phyloP scores from a whole-genome alignment of 257 asterid genomes.

The Solanum raphanifolium region DNA sequence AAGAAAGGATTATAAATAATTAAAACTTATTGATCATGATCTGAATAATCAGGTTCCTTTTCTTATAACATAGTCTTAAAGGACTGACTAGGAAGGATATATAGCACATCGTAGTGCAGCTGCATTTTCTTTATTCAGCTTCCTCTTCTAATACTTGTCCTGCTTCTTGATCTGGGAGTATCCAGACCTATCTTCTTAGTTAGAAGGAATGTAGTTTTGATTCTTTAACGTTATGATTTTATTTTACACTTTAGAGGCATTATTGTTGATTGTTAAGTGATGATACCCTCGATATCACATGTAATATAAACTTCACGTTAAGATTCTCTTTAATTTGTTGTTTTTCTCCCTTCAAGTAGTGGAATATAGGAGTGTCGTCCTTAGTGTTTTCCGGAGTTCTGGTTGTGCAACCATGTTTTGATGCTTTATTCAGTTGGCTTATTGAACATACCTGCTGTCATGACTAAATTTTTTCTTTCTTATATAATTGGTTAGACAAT shows the following conservation, averaged over 20 bases:
- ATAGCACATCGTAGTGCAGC: background rate
- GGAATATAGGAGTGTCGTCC: background rate
- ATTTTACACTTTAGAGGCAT: background rate
- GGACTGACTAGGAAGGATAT: background rate
- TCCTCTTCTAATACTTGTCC: background rate
- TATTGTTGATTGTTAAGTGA: background rate
- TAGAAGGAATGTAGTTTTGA: background rate
- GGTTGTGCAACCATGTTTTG: background rate
- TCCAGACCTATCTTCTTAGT: background rate
- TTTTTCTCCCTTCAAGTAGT: background rate
- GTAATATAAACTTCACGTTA: background rate
- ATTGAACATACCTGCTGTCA: background rate
- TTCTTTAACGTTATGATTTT: background rate
- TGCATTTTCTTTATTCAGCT: background rate
- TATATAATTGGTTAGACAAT: background rate
- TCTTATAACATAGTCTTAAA: background rate
- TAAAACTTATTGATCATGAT: background rate
- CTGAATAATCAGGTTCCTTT: background rate
- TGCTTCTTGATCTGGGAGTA: background rate
- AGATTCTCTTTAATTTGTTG: background rate
- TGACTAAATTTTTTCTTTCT: background rate
- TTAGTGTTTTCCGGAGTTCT: background rate
- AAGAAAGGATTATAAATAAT: background rate
- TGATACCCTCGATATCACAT: background rate
- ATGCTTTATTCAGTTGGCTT: background rate